phyloP scores from a whole-genome alignment of 1,284 basidiomycete genomes.

The Agaricales sp. region DNA sequence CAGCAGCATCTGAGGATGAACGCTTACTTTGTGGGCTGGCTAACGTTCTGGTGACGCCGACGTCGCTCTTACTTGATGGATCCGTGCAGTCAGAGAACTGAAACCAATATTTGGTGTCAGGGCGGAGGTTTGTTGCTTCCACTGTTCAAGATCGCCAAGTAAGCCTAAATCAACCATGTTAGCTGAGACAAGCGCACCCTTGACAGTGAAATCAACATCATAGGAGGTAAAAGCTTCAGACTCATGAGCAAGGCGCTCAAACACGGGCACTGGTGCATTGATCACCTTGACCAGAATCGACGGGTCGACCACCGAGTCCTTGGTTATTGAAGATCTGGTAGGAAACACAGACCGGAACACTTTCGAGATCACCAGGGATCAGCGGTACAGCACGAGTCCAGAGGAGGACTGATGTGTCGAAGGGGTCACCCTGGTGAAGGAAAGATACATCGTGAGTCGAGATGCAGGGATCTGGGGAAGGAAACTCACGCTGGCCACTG shows the following conservation, averaged over 20 bases:
- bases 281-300: conserved; percentile 33
- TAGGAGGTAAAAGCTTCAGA: conserved; percentile 38
- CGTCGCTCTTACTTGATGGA: conserved; percentile 30
- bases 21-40: conserved; percentile 33
- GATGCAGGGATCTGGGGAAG: too few species aligned
- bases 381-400: conserved; percentile 45
- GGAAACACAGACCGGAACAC: conserved; percentile 40
- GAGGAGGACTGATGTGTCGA: conserved; percentile 47
- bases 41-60: conserved; percentile 41
- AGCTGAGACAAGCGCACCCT: conserved; percentile 17
- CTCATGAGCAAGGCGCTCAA: not conserved
- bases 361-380: not conserved
- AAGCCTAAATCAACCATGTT: too few species aligned
- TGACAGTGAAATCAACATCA: conserved; percentile 58
- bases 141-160: too few species aligned
- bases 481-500: conserved; percentile 1
- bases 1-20: not conserved
- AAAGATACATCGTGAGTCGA: too few species aligned
- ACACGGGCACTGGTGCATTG: not conserved
- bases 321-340: conserved; percentile 35
- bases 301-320: conserved; percentile 25
- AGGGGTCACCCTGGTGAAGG: conserved; percentile 47
- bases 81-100: conserved; percentile 51
- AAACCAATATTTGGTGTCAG: conserved; percentile 52
- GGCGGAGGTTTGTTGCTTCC: conserved; percentile 39